These are phyloP conservation scores for Ophiostoma piceae DNA, from an alignment of 2,329 filamentous ascomycete genomes.

Conservation along the genomic window DNA sequence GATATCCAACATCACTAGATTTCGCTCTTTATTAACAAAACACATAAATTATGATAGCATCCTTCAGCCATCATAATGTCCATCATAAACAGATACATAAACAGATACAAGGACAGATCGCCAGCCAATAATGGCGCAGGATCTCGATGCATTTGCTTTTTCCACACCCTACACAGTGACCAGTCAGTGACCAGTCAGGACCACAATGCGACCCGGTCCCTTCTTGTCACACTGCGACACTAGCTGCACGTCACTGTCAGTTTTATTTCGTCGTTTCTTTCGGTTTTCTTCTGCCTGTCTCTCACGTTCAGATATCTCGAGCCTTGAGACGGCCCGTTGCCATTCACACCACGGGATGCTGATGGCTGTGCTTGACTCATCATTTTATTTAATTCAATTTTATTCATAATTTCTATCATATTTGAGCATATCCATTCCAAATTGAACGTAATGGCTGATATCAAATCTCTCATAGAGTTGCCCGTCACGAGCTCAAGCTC, in stretches of 20 bases:
- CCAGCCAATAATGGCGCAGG: conserved; percentile 20
- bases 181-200: no score
- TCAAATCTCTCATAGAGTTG: background rate
- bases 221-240: conserved; percentile 18
- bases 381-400: background rate
- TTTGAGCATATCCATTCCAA: background rate
- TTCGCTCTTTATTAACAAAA: no score
- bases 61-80: no score
- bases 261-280: background rate
- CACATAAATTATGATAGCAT: no score
- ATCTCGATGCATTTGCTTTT: conserved; percentile 16
- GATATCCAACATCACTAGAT: background rate
- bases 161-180: background rate
- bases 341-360: conserved; percentile 1
- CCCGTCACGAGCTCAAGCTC: background rate
- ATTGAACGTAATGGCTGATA: background rate
- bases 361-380: conserved; percentile 2
- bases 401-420: background rate
- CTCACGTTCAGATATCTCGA: background rate
- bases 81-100: no score
- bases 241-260: conserved; percentile 20
- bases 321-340: background rate
- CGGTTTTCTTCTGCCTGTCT: background rate
- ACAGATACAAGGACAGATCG: background rate
- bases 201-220: background rate